Evolutionary conservation across 2,329 filamentous ascomycete genomes (phyloP), one percentile per base, ranked within the genome.

Genomic region (Fusarium hainanense): DNA sequence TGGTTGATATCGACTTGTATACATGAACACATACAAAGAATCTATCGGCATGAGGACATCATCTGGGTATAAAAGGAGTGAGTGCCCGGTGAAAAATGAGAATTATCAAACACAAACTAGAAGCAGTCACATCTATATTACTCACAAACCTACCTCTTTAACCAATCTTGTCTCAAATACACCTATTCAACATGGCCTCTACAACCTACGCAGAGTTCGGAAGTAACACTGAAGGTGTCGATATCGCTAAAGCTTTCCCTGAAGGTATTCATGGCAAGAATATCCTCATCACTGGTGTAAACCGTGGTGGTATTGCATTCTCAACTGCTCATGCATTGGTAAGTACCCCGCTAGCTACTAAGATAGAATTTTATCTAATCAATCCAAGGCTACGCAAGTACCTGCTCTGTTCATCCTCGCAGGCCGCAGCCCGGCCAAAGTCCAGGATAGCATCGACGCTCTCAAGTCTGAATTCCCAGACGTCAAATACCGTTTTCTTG

Each of bases 181-280:
- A n/a, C n/a, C n/a, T 10, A 4, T 16, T 12, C 16, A 20, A 4
- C 44, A 64, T 64, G 61, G 40, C 61, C 6, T 49, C 59, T n/a
- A 64, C 59, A 8, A 64, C 59, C 18, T 11, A 58, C 16, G 4
- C 30, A 27, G 44, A 64, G 1, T 64, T 64, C 23, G 37, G 30
- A 8, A 7, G 21, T 0, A 0, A 64, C 3, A 64, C 61, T 1
- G 51, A 64, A 30, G 61, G n/a, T 0, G 3, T 10, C 12, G 51
- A 58, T 2, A 25, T 64, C 1, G 59, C 51, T 0, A 21, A 50
- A 12, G 44, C 44, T 0, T 64, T 64, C 8, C 0, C 51, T 4
- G 27, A 46, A 3, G 11, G 51, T 3, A n/a, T 64, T 0, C 13
- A 7, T 23, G 59, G 44, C 3, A 58, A 34, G 9, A 46, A 11